A percentile compares a stretch with the other conserved stretches of the same genome.
Evolutionary conservation across 768 basidiomycete genomes (phyloP).

Genomic region (Suillus discolor): DNA sequence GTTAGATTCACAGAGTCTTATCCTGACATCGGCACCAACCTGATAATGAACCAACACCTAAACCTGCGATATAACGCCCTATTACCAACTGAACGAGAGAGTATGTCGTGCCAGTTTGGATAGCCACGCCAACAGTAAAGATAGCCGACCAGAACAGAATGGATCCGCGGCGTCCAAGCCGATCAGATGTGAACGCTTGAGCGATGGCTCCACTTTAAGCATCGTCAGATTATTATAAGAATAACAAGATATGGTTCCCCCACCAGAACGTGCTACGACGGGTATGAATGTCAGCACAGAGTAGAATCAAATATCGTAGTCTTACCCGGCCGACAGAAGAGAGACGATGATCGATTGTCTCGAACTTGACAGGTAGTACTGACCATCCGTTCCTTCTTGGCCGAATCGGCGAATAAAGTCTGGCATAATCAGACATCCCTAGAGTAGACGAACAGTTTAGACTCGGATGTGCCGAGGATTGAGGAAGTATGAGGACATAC

Average conservation of each 20-base stretch:
- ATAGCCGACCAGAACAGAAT: conserved; percentile 77
- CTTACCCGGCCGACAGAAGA: conserved; percentile 70
- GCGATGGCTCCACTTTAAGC: conserved; percentile 57
- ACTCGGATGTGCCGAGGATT: neutral
- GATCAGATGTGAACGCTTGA: conserved; percentile 76
- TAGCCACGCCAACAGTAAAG: conserved; percentile 68
- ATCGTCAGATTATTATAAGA: conserved; percentile 9
- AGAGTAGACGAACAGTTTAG: conserved; percentile 1
- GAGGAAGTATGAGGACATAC: conserved; percentile 35
- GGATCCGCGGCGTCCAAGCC: conserved; percentile 70
- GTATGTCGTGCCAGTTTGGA: conserved; percentile 66
- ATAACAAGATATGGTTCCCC: conserved; percentile 16
- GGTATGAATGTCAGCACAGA: neutral
- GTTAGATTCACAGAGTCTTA: conserved; percentile 1
- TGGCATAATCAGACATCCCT: conserved; percentile 81
- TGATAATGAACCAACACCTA: conserved; percentile 77
- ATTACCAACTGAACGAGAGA: conserved; percentile 69
- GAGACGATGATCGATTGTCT: conserved; percentile 81
- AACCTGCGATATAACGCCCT: conserved; percentile 74
- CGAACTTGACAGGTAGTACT: conserved; percentile 54
- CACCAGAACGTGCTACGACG: conserved; percentile 51
- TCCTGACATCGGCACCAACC: conserved; percentile 39
- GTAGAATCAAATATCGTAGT: neutral
- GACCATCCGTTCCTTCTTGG: conserved; percentile 47
- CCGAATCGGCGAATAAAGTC: conserved; percentile 77